A percentile compares a stretch with the other conserved stretches of the same genome.
These are phyloP conservation scores for Nicotiana tabacum DNA, from an alignment of 257 asterid species.

Conservation along the genomic window DNA sequence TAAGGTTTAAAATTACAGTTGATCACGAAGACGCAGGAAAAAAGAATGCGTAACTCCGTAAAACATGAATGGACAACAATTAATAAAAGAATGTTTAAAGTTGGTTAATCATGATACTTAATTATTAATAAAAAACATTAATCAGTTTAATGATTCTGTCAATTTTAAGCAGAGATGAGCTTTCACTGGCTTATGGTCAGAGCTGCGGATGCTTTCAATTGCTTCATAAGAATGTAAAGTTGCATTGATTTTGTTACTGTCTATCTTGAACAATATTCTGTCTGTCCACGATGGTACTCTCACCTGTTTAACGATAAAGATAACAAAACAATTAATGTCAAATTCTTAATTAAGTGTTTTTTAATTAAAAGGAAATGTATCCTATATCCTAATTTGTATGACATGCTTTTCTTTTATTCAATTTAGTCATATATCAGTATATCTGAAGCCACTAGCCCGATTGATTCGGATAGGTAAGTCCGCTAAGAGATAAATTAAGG, in stretches of 20 bases:
- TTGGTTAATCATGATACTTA: not conserved
- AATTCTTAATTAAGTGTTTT: not conserved
- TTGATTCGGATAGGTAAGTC: too few relatives aligned
- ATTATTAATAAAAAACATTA: not conserved
- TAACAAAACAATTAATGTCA: not conserved
- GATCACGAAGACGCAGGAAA: not conserved
- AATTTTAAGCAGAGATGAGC: slow-evolving; percentile 60
- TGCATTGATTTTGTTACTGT: slow-evolving; percentile 30
- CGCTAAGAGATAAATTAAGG: too few relatives aligned
- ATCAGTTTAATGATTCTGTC: not conserved
- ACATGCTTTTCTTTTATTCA: not conserved
- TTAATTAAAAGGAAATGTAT: not conserved
- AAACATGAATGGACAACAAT: not conserved
- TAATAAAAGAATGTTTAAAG: not conserved
- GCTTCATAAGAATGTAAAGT: slow-evolving; percentile 56
- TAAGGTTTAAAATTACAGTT: not conserved
- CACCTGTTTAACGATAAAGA: slow-evolving; percentile 25
- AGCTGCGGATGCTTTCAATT: slow-evolving; percentile 40
- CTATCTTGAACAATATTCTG: slow-evolving; percentile 58
- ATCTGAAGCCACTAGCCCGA: too few relatives aligned
- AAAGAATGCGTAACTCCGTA: not conserved
- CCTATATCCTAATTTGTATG: not conserved
- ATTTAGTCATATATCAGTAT: too few relatives aligned
- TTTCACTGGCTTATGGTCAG: slow-evolving; percentile 71
- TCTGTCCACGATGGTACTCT: slow-evolving; percentile 87